Conservation (phyloP, 176 grass and related monocot species). For the Oryza meyeriana region DNA sequence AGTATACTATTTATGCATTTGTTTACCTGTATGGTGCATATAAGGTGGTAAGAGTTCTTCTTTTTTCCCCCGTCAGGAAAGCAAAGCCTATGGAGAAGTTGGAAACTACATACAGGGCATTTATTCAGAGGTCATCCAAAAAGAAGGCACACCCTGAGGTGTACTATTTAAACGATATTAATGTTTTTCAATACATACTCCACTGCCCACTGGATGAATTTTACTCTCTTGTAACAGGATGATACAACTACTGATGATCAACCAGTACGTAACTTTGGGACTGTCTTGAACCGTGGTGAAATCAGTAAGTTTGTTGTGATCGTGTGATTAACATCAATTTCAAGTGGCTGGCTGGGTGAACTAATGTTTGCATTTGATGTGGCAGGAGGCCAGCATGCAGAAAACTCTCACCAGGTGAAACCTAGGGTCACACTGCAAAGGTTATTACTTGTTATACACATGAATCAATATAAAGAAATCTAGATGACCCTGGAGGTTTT, state of each 20-base stretch:
- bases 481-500: not conserved
- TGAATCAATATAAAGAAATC: constrained; percentile 15
- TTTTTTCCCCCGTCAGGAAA: constrained; percentile 38
- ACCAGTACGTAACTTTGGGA: constrained; percentile 68
- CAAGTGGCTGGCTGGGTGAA: not conserved
- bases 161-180: not conserved
- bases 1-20: not conserved
- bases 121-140: constrained; percentile 61
- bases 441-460: constrained; percentile 24
- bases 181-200: not conserved
- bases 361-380: constrained; percentile 31
- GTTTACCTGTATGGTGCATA: not conserved
- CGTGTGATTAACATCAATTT: constrained; percentile 6
- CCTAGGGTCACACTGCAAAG: constrained; percentile 45
- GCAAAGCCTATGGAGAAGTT: constrained; percentile 73
- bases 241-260: constrained; percentile 37
- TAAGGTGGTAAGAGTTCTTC: not conserved
- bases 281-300: constrained; percentile 44
- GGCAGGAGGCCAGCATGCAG: constrained; percentile 50
- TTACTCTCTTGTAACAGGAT: constrained; percentile 43
- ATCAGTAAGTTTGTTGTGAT: constrained; percentile 41
- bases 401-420: constrained; percentile 31
- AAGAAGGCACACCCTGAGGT: constrained; percentile 60
- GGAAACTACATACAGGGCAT: constrained; percentile 62
- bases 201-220: not conserved